phyloP scores from a whole-genome alignment of 345 rosid genomes.

The Euphorbia tirucalli region DNA sequence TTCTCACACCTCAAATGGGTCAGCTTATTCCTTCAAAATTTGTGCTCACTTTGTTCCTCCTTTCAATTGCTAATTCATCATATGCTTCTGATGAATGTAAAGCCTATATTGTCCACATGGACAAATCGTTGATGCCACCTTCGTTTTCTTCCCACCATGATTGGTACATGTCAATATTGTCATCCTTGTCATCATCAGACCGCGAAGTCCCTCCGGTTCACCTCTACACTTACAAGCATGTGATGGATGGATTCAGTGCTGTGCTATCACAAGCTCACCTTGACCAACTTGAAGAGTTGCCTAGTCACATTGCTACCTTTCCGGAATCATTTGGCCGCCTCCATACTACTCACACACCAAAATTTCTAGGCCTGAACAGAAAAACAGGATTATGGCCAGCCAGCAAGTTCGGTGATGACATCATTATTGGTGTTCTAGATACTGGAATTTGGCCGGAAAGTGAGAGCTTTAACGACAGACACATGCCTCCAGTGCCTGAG shows the following conservation, averaged over 20 bases:
- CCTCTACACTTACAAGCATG: conserved; percentile 48
- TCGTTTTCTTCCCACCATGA: conserved; percentile 35
- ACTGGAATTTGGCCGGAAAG: conserved; percentile 53
- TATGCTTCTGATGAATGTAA: not conserved
- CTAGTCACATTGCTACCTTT: conserved; percentile 40
- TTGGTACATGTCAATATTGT: conserved; percentile 45
- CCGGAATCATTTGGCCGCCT: conserved; percentile 40
- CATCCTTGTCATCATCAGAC: conserved; percentile 31
- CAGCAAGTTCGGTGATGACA: conserved; percentile 37
- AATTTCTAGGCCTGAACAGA: conserved; percentile 40
- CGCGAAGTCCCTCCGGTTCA: conserved; percentile 31
- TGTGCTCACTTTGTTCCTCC: conserved; percentile 10
- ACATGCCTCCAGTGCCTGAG: conserved; percentile 42
- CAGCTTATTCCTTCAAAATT: not conserved
- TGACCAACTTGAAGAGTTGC: conserved; percentile 28
- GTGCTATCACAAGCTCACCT: conserved; percentile 39
- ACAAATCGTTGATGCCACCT: conserved; percentile 38
- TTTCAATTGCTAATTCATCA: conserved; percentile 18
- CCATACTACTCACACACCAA: conserved; percentile 39
- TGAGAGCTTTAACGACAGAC: conserved; percentile 38
- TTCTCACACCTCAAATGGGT: too few relatives aligned
- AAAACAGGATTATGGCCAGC: conserved; percentile 39
- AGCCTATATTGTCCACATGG: conserved; percentile 46
- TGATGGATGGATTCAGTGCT: conserved; percentile 43
- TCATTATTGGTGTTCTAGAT: conserved; percentile 47